phyloP scores from a whole-genome alignment of 23 red algal genomes.

The Gracilaria vermiculophylla region DNA sequence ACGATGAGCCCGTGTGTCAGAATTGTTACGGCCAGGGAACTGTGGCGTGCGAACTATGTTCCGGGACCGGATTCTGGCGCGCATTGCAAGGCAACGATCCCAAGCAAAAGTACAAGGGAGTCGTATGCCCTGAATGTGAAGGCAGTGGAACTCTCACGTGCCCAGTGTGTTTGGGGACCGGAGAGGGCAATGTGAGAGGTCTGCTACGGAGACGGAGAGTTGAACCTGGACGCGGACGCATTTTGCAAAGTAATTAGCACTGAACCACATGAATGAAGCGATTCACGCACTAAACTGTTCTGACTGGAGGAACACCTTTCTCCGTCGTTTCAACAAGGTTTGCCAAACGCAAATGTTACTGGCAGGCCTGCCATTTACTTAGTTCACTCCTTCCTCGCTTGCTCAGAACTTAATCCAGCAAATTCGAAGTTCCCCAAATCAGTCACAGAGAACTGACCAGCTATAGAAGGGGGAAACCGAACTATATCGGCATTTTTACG shows the following conservation, averaged over 20 bases:
- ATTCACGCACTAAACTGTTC: not conserved
- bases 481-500: too few species aligned
- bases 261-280: too few species aligned
- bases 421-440: too few species aligned
- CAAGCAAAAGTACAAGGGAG: constrained; percentile 84
- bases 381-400: too few species aligned
- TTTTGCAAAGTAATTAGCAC: constrained; percentile 72
- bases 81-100: constrained; percentile 63
- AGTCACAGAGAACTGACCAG: not conserved
- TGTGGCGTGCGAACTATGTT: constrained; percentile 89
- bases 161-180: constrained; percentile 92
- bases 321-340: not conserved
- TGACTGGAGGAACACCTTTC: not conserved
- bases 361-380: not conserved
- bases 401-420: too few species aligned
- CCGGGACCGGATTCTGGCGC: constrained; percentile 95
- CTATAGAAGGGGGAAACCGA: too few species aligned
- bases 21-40: constrained; percentile 76
- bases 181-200: constrained; percentile 73
- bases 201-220: constrained; percentile 76
- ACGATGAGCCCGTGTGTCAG: constrained; percentile 24
- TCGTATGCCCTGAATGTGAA: constrained; percentile 86
- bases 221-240: constrained; percentile 55
- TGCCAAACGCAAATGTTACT: not conserved
- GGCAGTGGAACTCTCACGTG: constrained; percentile 77